Evolutionary conservation across 108 stramenopile genomes (phyloP), one percentile per base, ranked within the genome.

Genomic region (Thalassiosira profunda): DNA sequence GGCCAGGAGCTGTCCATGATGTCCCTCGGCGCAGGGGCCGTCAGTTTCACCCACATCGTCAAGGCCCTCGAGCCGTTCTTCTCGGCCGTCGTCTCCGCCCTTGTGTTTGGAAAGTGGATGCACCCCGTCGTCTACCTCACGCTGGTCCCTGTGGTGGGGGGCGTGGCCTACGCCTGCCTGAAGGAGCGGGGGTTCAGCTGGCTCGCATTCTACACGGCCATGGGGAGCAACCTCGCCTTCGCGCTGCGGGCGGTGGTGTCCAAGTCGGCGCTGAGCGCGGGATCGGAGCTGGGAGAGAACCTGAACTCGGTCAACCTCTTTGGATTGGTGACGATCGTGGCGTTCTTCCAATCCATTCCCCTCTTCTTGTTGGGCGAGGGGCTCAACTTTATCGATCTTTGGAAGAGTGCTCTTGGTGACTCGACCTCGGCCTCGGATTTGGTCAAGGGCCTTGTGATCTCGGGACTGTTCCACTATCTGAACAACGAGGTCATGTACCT

Each of bases 401-500:
- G 86, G 86, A 70, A 73, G 18, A 55, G 55, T 28, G 83, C 79
- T 20, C 55, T 74, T 14, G 48, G 43, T 11, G 57, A 54, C 29
- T 43, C 31, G 23, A 54, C 74, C 15, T 55, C 74, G 17, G 30
- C 67, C 1, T 47, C 58, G 24, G 70, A 84, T 23, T 45, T 95
- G 55, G 72, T 76, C 10, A 58, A 51, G n/a, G 74, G 80, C 8
- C 25, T 97, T 18, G 24, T 90, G 37, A 26, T 95, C 7, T 93
- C 92, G 0, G 97, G 96, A 14, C 61, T 97, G 10, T 93, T 94
- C 61, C 95, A 97, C 67, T 98, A 97, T 65, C 74, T 97, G 37
- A 95, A 97, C 79, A 98, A 98, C 80, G 97, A 98, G 81, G 97
- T 98, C 6, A 96, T 96, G 95, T 98, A 95, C 69, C 64, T 96